A percentile compares a stretch with the other conserved stretches of the same genome.
These are phyloP conservation scores for Lachnellula subtilissima DNA, from an alignment of 2,329 filamentous ascomycete species.

Conservation along the genomic window DNA sequence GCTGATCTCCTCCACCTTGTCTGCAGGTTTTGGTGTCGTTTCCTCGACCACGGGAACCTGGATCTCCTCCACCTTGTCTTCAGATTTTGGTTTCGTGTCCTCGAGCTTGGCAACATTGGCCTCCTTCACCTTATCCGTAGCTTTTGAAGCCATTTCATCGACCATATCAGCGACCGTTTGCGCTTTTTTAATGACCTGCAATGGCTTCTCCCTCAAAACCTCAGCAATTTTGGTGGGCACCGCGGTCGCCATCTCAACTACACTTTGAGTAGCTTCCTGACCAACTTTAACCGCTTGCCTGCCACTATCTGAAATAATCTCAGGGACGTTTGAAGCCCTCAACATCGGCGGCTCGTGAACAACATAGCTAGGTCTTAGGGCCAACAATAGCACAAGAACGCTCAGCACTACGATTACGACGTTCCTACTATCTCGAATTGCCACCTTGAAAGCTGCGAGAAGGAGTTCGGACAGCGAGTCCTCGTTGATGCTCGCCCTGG, in stretches of 20 bases:
- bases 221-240: background rate
- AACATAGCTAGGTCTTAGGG: constrained; percentile 25
- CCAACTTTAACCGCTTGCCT: background rate
- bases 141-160: background rate
- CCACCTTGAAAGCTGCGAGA: constrained; percentile 47
- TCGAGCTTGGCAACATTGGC: background rate
- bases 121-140: background rate
- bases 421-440: constrained; percentile 56
- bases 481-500: constrained; percentile 15
- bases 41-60: background rate
- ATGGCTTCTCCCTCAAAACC: background rate
- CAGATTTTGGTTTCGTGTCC: background rate
- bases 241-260: background rate
- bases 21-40: background rate
- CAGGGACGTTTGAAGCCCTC: background rate
- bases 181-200: background rate
- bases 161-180: background rate
- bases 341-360: background rate
- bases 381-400: constrained; percentile 49
- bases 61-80: background rate
- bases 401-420: constrained; percentile 52
- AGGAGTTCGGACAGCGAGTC: constrained; percentile 52
- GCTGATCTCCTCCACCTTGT: background rate
- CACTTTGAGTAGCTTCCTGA: background rate
- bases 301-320: background rate